These are phyloP conservation scores for Aspergillus calidoustus DNA, from an alignment of 2,329 filamentous ascomycete species.

Conservation along the genomic window DNA sequence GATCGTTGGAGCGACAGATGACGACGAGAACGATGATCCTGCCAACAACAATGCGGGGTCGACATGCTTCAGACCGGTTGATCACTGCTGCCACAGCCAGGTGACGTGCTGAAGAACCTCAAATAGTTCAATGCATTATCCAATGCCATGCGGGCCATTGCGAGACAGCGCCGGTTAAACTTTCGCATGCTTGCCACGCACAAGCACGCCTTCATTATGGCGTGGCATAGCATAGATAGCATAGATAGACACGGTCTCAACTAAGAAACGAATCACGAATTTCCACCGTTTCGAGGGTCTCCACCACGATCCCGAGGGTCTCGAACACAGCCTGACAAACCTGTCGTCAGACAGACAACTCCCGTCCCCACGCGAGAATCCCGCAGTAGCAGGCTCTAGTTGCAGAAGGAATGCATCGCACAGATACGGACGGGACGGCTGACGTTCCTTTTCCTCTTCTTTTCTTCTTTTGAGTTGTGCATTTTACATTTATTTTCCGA, in stretches of 20 bases:
- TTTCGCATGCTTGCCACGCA: too few relatives aligned
- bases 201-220: neutral
- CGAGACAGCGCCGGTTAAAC: too few relatives aligned
- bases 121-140: neutral
- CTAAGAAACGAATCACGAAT: neutral
- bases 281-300: neutral
- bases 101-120: neutral
- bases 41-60: neutral
- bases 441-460: neutral
- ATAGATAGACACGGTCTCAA: neutral
- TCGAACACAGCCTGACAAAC: neutral
- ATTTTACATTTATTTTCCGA: neutral
- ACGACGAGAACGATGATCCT: neutral
- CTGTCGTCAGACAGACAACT: neutral
- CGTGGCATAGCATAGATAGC: neutral
- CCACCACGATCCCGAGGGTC: neutral
- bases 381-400: neutral
- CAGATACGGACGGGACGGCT: neutral
- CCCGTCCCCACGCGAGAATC: neutral
- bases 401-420: neutral
- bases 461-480: neutral
- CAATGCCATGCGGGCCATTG: neutral
- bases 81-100: neutral
- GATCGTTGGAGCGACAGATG: neutral
- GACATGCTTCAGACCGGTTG: neutral